Base-by-base conservation (phyloP, 768 basidiomycete genomes). In the Lanmaoa pseudosensibilis region DNA sequence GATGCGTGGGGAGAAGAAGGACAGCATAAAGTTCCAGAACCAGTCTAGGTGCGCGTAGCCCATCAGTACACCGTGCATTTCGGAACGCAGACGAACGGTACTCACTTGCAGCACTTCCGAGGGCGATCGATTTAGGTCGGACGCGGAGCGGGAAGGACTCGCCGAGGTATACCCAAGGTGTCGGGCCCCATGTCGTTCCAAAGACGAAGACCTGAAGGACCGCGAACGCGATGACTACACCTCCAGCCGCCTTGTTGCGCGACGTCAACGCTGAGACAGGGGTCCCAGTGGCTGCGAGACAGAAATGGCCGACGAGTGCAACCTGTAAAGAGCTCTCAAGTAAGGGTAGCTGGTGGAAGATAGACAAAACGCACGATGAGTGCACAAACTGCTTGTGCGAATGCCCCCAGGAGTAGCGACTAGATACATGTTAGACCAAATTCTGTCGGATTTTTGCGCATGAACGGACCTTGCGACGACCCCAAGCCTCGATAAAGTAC, bases 71-170 rank as follows among this genome's bases (percentile, higher is more conserved):
- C 32, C 38, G 47, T 21, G 18, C 27, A 39, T 32, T 27, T 51
- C 50, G 44, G 44, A 34, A 37, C 25, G 47, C 18, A 25, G n/a
- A 8, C 37, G 11, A 54, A 50, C 21, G 46, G 30, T 18, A 36
- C 64, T 49, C 27, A 81, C 78, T 82, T 27, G 80, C 75, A 0
- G 80, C 80, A 40, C 85, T 86, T 10, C 87, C 87, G n/a, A 90
- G 76, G 0, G 89, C 89, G 65, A 92, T 90, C 60, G 81, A 77
- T 70, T 90, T 90, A 7, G 90, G 81, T 54, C 89, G 81, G 44
- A 92, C 86, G 46, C 88, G 84, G 23, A 92, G 82, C 15, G 89
- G 90, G 81, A 91, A 92, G 19, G 83, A 86, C 75, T 91, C 88
- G 50, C 87, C 87, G 33, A 89, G 80, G 64, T 88, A 88, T 7